A percentile compares a stretch with the other conserved stretches of the same genome.
phyloP scores from a whole-genome alignment of 2,329 filamentous ascomycete species.

The Apiospora arundinis region DNA sequence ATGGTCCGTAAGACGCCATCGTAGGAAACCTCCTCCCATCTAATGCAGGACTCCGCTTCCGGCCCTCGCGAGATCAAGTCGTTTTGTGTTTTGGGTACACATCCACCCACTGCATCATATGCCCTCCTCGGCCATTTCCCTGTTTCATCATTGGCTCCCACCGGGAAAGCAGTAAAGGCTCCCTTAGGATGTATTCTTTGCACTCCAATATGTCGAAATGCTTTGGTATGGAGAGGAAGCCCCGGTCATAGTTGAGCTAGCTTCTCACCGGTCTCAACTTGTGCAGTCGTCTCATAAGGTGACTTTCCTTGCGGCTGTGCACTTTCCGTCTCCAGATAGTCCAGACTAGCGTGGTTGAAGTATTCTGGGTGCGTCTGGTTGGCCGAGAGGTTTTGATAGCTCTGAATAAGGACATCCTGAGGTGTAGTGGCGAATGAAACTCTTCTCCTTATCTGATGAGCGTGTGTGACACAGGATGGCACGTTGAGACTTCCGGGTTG shows the following conservation, averaged over 20 bases:
- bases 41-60: neutral
- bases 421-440: neutral
- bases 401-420: neutral
- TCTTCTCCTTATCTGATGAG: neutral
- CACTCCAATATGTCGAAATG: neutral
- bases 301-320: neutral
- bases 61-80: neutral
- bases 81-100: neutral
- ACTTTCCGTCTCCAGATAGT: neutral
- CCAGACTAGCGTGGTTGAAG: neutral
- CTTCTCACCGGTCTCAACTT: neutral
- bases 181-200: neutral
- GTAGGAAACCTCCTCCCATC: neutral
- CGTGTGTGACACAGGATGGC: neutral
- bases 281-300: neutral
- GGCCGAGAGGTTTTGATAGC: neutral
- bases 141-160: neutral
- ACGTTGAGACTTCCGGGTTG: neutral
- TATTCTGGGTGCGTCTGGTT: neutral
- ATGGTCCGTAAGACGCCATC: neutral
- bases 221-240: neutral
- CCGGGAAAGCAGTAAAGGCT: neutral
- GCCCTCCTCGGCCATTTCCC: neutral
- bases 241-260: neutral
- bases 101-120: neutral